Evolutionary conservation across 441 rosid species (phyloP).

Genomic region (Isatis lusitanica): DNA sequence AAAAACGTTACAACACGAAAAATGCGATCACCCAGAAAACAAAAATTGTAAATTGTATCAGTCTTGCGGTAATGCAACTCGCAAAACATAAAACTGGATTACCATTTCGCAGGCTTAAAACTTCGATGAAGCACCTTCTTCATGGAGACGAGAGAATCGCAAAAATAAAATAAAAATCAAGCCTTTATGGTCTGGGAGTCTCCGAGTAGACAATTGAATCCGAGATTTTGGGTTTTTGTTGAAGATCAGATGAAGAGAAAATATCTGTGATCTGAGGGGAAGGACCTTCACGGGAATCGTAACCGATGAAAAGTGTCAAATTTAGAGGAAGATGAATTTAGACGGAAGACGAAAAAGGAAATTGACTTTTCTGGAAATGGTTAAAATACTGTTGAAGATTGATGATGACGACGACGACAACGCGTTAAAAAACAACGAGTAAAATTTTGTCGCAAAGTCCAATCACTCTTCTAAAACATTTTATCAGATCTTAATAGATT

Average conservation of each 20-base stretch:
- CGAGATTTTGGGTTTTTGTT: background rate
- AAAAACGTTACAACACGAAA: background rate
- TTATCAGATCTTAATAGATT: background rate
- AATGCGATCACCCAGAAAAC: background rate
- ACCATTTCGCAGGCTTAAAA: slow-evolving; percentile 92
- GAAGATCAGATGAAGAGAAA: background rate
- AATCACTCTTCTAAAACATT: background rate
- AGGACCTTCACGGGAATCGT: background rate
- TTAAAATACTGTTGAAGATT: slow-evolving; percentile 7
- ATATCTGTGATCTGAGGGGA: slow-evolving; percentile 17
- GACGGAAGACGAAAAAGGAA: background rate
- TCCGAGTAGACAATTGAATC: background rate
- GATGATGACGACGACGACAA: background rate
- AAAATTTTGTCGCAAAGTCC: too few species aligned
- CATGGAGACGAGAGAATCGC: slow-evolving; percentile 3
- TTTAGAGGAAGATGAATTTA: background rate
- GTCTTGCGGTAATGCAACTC: too few species aligned
- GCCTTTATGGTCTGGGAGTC: slow-evolving; percentile 1
- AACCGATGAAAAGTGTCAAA: slow-evolving; percentile 23
- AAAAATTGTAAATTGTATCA: background rate
- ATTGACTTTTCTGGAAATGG: background rate
- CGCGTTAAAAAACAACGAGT: slow-evolving; percentile 5
- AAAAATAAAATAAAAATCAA: background rate
- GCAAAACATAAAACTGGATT: background rate
- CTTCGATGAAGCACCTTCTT: slow-evolving; percentile 59